These are phyloP conservation scores for Mycena filopes DNA, from an alignment of 768 basidiomycete species.

Conservation along the genomic window DNA sequence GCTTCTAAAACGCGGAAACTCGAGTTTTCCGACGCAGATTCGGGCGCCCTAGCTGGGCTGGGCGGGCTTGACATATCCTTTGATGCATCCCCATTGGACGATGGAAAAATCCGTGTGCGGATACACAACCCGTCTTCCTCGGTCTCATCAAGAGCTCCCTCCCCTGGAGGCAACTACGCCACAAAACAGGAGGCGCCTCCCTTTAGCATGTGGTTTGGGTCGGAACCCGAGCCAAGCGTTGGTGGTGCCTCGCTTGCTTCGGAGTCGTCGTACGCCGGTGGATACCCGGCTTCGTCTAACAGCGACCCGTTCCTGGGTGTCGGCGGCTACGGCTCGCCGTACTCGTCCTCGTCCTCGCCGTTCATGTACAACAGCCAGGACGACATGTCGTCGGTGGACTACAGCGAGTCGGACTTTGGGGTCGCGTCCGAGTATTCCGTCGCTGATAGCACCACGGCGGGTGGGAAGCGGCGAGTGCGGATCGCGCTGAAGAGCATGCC, in stretches of 20 bases:
- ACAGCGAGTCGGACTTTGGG: slow-evolving; percentile 47
- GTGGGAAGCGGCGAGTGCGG: slow-evolving; percentile 65
- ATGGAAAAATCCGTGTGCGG: slow-evolving; percentile 79
- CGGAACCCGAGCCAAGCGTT: slow-evolving; percentile 35
- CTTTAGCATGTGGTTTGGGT: slow-evolving; percentile 39
- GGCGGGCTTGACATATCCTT: slow-evolving; percentile 78
- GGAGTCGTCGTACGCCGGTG: slow-evolving; percentile 42
- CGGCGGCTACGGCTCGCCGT: slow-evolving; percentile 52
- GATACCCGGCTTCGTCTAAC: slow-evolving; percentile 45
- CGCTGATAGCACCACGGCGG: slow-evolving; percentile 44
- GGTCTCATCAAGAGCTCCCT: slow-evolving; percentile 52
- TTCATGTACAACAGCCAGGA: slow-evolving; percentile 49
- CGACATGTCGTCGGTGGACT: slow-evolving; percentile 40
- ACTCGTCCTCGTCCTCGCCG: slow-evolving; percentile 46
- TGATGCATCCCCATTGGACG: slow-evolving; percentile 69
- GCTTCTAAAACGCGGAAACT: slow-evolving; percentile 56
- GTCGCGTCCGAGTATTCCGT: slow-evolving; percentile 51
- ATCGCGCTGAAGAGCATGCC: slow-evolving; percentile 76
- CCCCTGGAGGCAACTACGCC: slow-evolving; percentile 37
- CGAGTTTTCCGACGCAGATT: slow-evolving; percentile 67
- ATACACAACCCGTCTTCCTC: slow-evolving; percentile 74
- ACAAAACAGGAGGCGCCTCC: slow-evolving; percentile 30
- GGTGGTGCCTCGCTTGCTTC: slow-evolving; percentile 48
- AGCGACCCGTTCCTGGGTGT: slow-evolving; percentile 71
- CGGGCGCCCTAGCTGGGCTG: slow-evolving; percentile 57